phyloP scores from a whole-genome alignment of 768 basidiomycete species.

The Cyclocybe aegerita region DNA sequence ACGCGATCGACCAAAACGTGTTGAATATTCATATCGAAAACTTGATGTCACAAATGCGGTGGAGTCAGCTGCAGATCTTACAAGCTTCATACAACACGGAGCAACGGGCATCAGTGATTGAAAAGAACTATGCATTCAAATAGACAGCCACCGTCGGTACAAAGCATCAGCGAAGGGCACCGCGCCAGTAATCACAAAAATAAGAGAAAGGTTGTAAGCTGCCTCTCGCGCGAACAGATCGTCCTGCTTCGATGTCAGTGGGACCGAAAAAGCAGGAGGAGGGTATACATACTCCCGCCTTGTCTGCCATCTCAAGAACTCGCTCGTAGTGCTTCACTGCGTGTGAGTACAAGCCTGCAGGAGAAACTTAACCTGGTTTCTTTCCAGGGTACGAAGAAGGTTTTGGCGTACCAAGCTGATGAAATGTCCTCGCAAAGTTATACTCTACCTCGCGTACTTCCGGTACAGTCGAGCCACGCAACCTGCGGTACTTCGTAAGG shows the following conservation, averaged over 20 bases:
- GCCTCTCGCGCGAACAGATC: slow-evolving; percentile 67
- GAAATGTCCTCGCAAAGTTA: slow-evolving; percentile 91
- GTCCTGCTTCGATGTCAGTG: slow-evolving; percentile 27
- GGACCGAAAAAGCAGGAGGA: slow-evolving; percentile 1
- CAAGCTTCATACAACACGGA: no score
- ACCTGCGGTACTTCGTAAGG: slow-evolving; percentile 73
- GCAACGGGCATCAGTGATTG: no score
- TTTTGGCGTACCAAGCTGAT: slow-evolving; percentile 72
- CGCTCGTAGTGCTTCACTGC: slow-evolving; percentile 85
- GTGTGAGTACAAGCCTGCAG: slow-evolving; percentile 72
- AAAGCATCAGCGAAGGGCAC: slow-evolving; percentile 65
- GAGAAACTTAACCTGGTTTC: neutral
- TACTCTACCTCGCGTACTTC: slow-evolving; percentile 80
- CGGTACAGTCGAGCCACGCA: slow-evolving; percentile 44
- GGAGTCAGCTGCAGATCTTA: no score
- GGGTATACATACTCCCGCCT: slow-evolving; percentile 28
- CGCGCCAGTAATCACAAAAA: slow-evolving; percentile 80
- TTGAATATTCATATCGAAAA: no score
- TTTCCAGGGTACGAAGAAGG: neutral
- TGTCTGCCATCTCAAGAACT: slow-evolving; percentile 64
- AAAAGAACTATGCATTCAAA: slow-evolving; percentile 35
- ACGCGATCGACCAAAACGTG: no score
- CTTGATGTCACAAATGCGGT: no score
- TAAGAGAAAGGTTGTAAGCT: slow-evolving; percentile 84
- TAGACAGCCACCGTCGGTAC: slow-evolving; percentile 80